Evolutionary conservation across 768 basidiomycete genomes (phyloP), one percentile per base, ranked within the genome.

Genomic region (Kwoniella heveanensis): DNA sequence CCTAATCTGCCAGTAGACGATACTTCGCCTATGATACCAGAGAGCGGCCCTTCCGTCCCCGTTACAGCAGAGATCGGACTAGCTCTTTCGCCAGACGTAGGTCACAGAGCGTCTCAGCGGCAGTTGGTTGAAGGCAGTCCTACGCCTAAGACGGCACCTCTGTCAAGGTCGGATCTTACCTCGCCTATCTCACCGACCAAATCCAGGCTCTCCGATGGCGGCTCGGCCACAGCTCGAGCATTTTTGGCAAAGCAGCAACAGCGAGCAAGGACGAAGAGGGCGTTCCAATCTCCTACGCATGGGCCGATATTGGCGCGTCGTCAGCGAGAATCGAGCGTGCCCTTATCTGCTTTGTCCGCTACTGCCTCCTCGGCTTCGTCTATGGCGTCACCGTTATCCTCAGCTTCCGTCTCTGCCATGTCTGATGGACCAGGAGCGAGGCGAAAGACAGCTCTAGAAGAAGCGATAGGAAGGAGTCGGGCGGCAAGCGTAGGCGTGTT

Each of bases 241-340:
- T 54, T 65, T 13, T 51, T 77, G 8, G 72, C 63, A 8, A 74
- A 72, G 60, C 72, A 77, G 50, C 75, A 77, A 51, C 75, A 74
- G 48, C 60, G 70, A 12, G 72, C 72, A 2, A 59, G 46, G 24
- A 77, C 70, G 1, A 69, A 68, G 48, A 53, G 71, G 8, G 75
- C 75, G 0, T 77, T 77, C 50, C 68, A 69, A 22, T 57, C 66
- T 37, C 73, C 75, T 36, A 13, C 57, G 4, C 53, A 67, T 19
- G 65, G 65, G 8, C 67, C 69, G 2, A 7, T 26, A 24, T 36
- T 25, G 22, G 46, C 15, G 17, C 44, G 26, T 52, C 67, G 22
- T 59, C 62, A 52, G n/a, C 26, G 56, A 19, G n/a, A 32, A 12
- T 57, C 56, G 17, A 26, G 22, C 8, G 22, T 19, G 9, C 10